These are phyloP conservation scores for Cupressus sempervirens DNA, from an alignment of 75 land plant genomes.

Conservation along the genomic window DNA sequence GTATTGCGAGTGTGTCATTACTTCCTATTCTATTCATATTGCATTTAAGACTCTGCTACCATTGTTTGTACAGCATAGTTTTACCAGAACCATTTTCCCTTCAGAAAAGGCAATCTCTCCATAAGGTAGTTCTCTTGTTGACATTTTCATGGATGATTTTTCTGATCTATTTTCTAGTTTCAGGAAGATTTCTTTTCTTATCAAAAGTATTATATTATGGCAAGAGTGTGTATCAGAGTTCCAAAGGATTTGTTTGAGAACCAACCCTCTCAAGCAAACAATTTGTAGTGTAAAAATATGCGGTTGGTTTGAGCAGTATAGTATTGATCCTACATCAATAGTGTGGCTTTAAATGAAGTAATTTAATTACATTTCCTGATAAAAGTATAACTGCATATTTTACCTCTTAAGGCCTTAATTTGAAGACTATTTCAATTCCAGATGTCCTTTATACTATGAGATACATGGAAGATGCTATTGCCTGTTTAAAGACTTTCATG, in stretches of 20 bases:
- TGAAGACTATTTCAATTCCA: background rate
- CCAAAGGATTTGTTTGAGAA: background rate
- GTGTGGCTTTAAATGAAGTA: background rate
- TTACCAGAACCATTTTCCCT: too few relatives aligned
- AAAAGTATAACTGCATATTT: too few relatives aligned
- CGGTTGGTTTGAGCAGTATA: background rate
- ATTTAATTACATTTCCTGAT: too few relatives aligned
- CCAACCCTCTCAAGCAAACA: background rate
- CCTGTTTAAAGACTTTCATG: background rate
- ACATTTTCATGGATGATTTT: background rate
- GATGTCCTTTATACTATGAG: background rate
- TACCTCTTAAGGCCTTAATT: background rate
- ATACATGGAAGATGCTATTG: background rate
- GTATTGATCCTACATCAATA: background rate
- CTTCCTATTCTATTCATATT: too few relatives aligned
- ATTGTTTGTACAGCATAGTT: too few relatives aligned
- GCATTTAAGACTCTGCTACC: too few relatives aligned
- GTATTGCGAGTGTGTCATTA: too few relatives aligned
- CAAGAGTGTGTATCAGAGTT: background rate
- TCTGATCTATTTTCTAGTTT: background rate
- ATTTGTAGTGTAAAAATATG: background rate
- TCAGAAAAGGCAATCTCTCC: too few relatives aligned
- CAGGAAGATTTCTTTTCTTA: background rate
- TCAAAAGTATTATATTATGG: background rate
- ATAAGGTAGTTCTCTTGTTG: background rate